These are phyloP conservation scores for Basidiobolus meristosporus DNA, from an alignment of 371 early-diverging fungal genomes.

Conservation along the genomic window DNA sequence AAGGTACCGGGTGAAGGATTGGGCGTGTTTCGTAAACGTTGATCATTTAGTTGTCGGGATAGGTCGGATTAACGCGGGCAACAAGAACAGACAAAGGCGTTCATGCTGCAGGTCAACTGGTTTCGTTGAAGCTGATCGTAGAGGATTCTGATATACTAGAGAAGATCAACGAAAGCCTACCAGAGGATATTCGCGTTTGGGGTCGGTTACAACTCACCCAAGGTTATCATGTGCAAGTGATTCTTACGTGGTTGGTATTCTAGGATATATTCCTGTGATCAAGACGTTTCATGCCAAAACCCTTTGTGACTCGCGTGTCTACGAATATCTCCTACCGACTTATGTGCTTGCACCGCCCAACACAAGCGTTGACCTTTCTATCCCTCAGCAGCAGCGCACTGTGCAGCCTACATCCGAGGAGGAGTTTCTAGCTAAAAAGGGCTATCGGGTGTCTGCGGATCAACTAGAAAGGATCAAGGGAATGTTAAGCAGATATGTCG, in stretches of 20 bases:
- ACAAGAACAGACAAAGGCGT: constrained; percentile 99
- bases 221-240: not conserved
- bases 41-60: not conserved
- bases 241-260: constrained; percentile 1
- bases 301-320: constrained; percentile 79
- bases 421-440: not conserved
- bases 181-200: constrained; percentile 72
- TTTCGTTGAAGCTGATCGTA: constrained; percentile 72
- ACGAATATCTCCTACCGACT: constrained; percentile 95
- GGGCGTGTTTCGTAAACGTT: no score
- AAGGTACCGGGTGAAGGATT: constrained; percentile 28
- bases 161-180: constrained; percentile 54
- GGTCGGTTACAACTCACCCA: constrained; percentile 18
- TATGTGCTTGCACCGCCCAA: constrained; percentile 42
- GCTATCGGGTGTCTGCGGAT: constrained; percentile 34
- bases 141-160: constrained; percentile 44
- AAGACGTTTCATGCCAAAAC: constrained; percentile 83
- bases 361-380: not conserved
- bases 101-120: constrained; percentile 92
- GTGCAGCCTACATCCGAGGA: no score
- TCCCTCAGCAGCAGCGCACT: not conserved
- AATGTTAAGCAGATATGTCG: constrained; percentile 53
- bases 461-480: constrained; percentile 36
- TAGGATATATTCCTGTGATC: constrained; percentile 47
- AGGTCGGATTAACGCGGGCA: constrained; percentile 63